Base-by-base conservation (phyloP, 345 rosid genomes). In the Nasturtium officinale region DNA sequence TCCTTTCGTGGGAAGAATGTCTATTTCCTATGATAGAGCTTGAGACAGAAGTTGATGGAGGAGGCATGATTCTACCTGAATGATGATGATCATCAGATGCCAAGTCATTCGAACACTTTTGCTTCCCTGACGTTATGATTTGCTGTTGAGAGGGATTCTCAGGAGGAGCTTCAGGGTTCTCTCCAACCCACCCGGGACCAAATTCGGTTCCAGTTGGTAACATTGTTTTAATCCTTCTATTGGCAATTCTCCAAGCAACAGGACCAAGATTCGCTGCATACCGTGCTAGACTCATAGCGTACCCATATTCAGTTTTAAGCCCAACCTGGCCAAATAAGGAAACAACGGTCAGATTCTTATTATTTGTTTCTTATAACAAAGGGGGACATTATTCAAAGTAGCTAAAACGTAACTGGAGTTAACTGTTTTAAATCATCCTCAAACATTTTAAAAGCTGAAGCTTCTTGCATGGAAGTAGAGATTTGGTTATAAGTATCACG, bases 181-280 rank as follows among this genome's bases (percentile, higher is more conserved):
- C 97, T 63, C 86, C 92, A 37, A 93, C 88, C 97, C 98, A 90
- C 51, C 97, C 97, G 1, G 78, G 98, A 18, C 98, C 97, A 83
- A 83, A 93, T 67, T 79, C 76, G 12, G 73, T 67, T 37, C 85
- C 97, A 11, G 76, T 68, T 1, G 94, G 89, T 77, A 93, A 77
- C 69, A 84, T 72, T 77, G 60, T 82, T 54, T 83, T 85, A 61
- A 87, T 87, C 67, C 76, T 85, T 56, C 37, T 81, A 4, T 85
- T 77, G 35, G 97, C 97, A 13, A 82, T 62, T 79, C 78, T 83
- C 96, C 92, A 91, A 72, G 82, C 87, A 69, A 67, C 76, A 30
- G 91, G 85, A 50, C 98, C 95, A 32, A 93, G 78, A 64, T 76
- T 82, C 17, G 95, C 90, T 50, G 98, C 92, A 67, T 79, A 93